Evolutionary conservation across 2,329 filamentous ascomycete genomes (phyloP), one percentile per base, ranked within the genome.

Genomic region (Bretziella fagacearum): DNA sequence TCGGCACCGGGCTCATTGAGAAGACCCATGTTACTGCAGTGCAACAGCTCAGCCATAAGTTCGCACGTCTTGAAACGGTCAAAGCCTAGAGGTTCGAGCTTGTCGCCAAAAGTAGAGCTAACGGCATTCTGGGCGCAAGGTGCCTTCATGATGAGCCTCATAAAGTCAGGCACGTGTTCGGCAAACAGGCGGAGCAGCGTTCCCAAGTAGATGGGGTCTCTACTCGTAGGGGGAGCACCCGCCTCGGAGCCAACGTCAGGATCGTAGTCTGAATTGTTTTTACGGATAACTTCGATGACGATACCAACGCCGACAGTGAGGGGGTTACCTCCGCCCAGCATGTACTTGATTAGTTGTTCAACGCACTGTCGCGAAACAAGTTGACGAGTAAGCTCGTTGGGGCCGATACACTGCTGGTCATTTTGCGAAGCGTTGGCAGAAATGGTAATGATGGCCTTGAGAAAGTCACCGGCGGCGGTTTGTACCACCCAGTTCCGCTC

Each of bases 191-290:
- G 78, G 29, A 98, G 72, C 5, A 98, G 70, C 1, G 82, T 91
- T 18, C 91, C 91, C 0, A 98, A 74, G 58, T 96, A 98, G 55
- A 98, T 98, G 3, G 91, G 91, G 57, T 98, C 91, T 44, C 82
- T 79, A 54, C 77, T 81, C 1, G 86, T 89, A 0, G 89, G 89
- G 47, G 79, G 69, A 2, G 82, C 75, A 53, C 83, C 83, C 23
- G 83, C 77, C 50, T 86, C 84, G 42, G 81, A 77, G 52, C 87
- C 79, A 55, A 87, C 83, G 55, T 96, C 91, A 1, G 91, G 81
- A 55, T 98, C 91, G 60, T 98, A 98, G 62, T 98, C 91, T 0
- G 91, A 96, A 61, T 98, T 98, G 64, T 98, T 98, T 66, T 98
- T 98, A 51, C 91, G 77, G 59, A 98, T 98, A 39, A 98, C 91